Evolutionary conservation across 495 filamentous ascomycete genomes (phyloP), one percentile per base, ranked within the genome.

Genomic region (Penicillium antarcticum): DNA sequence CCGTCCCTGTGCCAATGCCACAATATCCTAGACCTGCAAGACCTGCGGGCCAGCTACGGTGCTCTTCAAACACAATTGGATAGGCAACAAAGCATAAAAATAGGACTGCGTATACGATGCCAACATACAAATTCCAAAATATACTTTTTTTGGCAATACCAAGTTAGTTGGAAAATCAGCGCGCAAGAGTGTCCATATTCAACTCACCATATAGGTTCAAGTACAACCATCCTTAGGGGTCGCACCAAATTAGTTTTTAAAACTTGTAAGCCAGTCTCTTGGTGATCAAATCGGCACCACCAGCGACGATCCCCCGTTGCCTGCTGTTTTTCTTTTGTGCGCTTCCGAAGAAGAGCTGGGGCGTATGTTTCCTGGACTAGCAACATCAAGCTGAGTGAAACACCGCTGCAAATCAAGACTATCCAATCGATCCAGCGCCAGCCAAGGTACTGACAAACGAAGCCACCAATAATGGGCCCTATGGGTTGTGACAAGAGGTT

Each of bases 351-450:
- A 47, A 90, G 75, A 3, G 72, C 71, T 0, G 87, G 87, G 0
- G 83, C 78, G 58, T 91, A 92, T 5, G 86, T 89, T 60, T 92
- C 88, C 42, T 76, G 75, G 23, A 84, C 70, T 16, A 77, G 66
- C 12, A 71, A 56, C 44, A 84, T 76, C 24, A 75, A 55, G 17
- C 76, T n/a, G 17, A 78, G 72, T 7, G 63, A 61, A 3, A 79
- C 78, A 2, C 77, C 74, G 8, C 78, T 82, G 2, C 76, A 73
- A 31, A 90, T 89, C 23, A 91, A 67, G 5, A 87, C 79, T n/a
- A 92, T 58, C 87, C 88, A 92, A 66, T 87, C 88, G 8, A 81
- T 83, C 89, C 87, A 91, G 32, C 86, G 70, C 89, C 89, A 94
- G 9, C 86, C 86, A 12, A 91, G 74, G 55, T 86, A 81, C 67